Percentiles rank a stretch among this genome's conserved stretches.
These are phyloP conservation scores for Termitomyces sp. DNA, from an alignment of 768 basidiomycete genomes.

Conservation along the genomic window DNA sequence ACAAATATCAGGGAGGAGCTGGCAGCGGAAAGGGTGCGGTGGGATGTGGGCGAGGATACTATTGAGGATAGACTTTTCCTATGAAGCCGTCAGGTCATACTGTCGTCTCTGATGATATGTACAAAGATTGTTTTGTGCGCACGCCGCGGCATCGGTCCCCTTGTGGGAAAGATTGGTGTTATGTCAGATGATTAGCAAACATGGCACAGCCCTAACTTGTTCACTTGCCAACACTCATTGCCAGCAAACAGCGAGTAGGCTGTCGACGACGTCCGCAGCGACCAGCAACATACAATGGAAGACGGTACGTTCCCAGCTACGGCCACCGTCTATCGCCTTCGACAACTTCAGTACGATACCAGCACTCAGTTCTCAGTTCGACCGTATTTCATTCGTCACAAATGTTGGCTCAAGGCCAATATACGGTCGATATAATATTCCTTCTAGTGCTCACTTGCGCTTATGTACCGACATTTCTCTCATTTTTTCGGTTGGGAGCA, in stretches of 20 bases:
- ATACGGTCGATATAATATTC: constrained; percentile 11
- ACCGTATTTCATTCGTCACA: constrained; percentile 23
- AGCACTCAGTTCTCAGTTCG: constrained; percentile 19
- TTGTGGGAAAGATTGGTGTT: constrained; percentile 7
- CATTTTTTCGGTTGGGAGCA: constrained; percentile 12
- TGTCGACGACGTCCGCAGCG: constrained; percentile 3
- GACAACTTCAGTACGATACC: constrained; percentile 19
- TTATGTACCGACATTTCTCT: constrained; percentile 12
- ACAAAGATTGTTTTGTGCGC: too few relatives aligned
- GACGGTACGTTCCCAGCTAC: constrained; percentile 82
- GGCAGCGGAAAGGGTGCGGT: constrained; percentile 16
- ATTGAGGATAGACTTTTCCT: constrained; percentile 19
- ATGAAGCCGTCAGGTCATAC: background rate
- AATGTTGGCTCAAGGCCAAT: constrained; percentile 43
- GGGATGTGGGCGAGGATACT: constrained; percentile 24
- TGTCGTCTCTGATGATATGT: background rate
- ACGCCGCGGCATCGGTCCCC: too few relatives aligned
- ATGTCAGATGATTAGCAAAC: constrained; percentile 1
- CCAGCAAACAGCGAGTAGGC: constrained; percentile 9
- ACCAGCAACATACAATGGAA: constrained; percentile 37
- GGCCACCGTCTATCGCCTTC: constrained; percentile 50
- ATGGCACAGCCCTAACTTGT: background rate
- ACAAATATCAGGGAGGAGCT: constrained; percentile 12
- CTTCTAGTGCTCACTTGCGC: constrained; percentile 8
- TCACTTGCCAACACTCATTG: background rate